Conservation (phyloP, 352 stramenopile species). For the Phytophthora citricola region DNA sequence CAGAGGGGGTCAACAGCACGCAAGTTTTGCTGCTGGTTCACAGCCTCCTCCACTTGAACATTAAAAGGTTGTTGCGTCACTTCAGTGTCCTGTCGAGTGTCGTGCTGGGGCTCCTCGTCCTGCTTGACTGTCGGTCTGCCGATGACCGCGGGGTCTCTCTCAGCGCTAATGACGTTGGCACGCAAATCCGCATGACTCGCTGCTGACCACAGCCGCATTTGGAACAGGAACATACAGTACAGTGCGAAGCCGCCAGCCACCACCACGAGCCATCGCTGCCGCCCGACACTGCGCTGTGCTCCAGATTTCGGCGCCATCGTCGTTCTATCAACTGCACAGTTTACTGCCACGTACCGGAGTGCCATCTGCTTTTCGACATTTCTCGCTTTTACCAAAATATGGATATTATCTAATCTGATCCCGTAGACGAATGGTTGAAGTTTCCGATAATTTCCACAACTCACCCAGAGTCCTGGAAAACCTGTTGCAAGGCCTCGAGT, state of each 20-base stretch:
- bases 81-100: slow-evolving; percentile 5
- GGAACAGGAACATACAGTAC: slow-evolving; percentile 35
- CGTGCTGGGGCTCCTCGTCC: slow-evolving; percentile 1
- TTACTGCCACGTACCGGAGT: slow-evolving; percentile 17
- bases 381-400: slow-evolving; percentile 12
- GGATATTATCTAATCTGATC: slow-evolving; percentile 14
- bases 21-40: slow-evolving; percentile 20
- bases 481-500: slow-evolving; percentile 35
- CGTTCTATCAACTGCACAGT: slow-evolving; percentile 14
- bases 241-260: slow-evolving; percentile 15
- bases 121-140: slow-evolving; percentile 10
- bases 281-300: slow-evolving; percentile 13
- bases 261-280: slow-evolving; percentile 27
- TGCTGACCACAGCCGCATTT: slow-evolving; percentile 36
- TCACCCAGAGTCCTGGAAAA: slow-evolving; percentile 35
- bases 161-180: slow-evolving; percentile 31
- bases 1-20: slow-evolving; percentile 6
- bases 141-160: slow-evolving; percentile 5
- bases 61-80: neutral
- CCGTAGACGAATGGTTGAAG: slow-evolving; percentile 4
- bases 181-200: slow-evolving; percentile 31
- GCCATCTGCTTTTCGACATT: slow-evolving; percentile 13
- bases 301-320: slow-evolving; percentile 24
- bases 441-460: slow-evolving; percentile 2
- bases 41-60: neutral